Conservation (phyloP, 2,329 filamentous ascomycete species). For the Phyllosticta citrichinensis region DNA sequence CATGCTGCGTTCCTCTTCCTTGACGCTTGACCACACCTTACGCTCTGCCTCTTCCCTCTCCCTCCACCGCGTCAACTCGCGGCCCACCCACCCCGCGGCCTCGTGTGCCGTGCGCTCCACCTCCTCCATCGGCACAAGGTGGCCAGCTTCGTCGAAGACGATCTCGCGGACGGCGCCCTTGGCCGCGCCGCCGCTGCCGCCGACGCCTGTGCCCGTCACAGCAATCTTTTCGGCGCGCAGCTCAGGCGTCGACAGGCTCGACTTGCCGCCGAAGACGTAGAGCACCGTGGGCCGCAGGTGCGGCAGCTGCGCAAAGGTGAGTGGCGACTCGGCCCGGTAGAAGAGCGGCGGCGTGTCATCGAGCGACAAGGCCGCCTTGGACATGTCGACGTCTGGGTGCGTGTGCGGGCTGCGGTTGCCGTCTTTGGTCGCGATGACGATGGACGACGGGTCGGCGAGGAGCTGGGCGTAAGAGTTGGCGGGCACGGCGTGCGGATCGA, state of each 20-base stretch:
- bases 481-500: conserved; percentile 18
- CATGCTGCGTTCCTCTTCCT: neutral
- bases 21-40: neutral
- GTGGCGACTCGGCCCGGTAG: conserved; percentile 55
- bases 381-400: conserved; percentile 16
- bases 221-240: conserved; percentile 50
- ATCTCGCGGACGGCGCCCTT: conserved; percentile 59
- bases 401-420: conserved; percentile 13
- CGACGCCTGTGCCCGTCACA: conserved; percentile 53
- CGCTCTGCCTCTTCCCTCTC: conserved; percentile 10
- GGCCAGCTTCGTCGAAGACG: conserved; percentile 56
- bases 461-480: conserved; percentile 2
- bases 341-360: conserved; percentile 40
- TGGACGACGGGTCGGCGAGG: neutral
- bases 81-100: conserved; percentile 12
- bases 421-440: neutral
- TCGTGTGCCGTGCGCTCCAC: conserved; percentile 56
- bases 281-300: conserved; percentile 54
- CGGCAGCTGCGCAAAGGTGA: conserved; percentile 48
- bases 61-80: conserved; percentile 14
- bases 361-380: conserved; percentile 26
- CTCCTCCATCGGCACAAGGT: conserved; percentile 76
- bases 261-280: conserved; percentile 57
- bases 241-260: conserved; percentile 44
- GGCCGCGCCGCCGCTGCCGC: conserved; percentile 56